phyloP scores from a whole-genome alignment of 2,329 filamentous ascomycete species.

The Fusarium robinianum region DNA sequence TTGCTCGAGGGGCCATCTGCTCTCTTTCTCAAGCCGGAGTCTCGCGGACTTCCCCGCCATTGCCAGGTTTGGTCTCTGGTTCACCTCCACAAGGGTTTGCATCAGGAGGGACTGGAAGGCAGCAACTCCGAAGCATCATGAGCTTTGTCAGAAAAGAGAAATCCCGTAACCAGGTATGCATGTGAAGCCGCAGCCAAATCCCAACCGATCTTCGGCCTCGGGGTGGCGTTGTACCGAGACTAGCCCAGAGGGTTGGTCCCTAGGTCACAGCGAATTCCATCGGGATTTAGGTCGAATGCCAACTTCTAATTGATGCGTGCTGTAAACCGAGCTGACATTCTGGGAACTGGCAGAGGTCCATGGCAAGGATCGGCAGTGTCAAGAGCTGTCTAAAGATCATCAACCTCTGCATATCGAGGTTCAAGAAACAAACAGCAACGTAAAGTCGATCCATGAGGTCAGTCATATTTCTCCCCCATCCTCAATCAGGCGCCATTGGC shows the following conservation, averaged over 20 bases:
- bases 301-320: too few species aligned
- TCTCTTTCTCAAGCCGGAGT: not conserved
- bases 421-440: too few species aligned
- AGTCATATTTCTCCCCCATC: not conserved
- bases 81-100: not conserved
- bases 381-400: not conserved
- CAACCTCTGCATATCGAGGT: not conserved
- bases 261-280: too few species aligned
- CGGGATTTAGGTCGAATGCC: too few species aligned
- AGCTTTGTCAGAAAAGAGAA: conserved; percentile 13
- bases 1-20: not conserved
- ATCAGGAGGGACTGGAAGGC: not conserved
- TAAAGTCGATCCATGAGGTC: conserved; percentile 1
- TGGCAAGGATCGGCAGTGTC: conserved; percentile 10
- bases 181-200: too few species aligned
- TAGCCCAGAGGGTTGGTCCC: too few species aligned
- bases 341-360: conserved; percentile 16
- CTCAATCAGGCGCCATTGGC: not conserved
- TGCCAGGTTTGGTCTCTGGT: too few species aligned
- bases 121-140: too few species aligned
- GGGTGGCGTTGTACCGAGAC: too few species aligned
- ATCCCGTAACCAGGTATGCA: too few species aligned
- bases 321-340: too few species aligned
- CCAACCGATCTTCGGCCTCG: conserved; percentile 4
- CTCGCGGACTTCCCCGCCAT: conserved; percentile 2